Base-by-base conservation (phyloP, 2,329 filamentous ascomycete species). In the Eutypella sp. region DNA sequence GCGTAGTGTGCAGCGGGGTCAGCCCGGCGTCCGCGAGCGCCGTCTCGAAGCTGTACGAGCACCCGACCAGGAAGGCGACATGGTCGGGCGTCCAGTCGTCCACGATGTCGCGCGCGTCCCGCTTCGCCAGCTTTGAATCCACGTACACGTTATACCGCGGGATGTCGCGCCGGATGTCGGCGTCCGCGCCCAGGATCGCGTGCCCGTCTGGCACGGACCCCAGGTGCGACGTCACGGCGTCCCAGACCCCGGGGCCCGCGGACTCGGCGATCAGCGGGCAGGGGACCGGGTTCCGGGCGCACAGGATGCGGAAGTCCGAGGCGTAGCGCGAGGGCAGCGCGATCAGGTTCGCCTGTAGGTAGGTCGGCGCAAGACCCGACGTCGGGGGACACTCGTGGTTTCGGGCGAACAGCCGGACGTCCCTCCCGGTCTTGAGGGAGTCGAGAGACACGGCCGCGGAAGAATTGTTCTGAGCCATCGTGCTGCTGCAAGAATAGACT, bases 341-440 rank as follows among this genome's bases (percentile, higher is more conserved):
- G 33, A 85, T 70, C 31, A 85, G 67, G 53, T 85, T 85, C 33
- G 80, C 79, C 67, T 84, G 81, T 13, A 84, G 64, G 54, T 76
- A 72, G 11, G 68, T 69, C 0, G 76, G 74, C 2, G 79, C 76
- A 2, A 81, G 63, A 11, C 79, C 78, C 1, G 78, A 71, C 1
- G 79, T 84, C 18, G 66, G 63, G 27, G 61, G n/a, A n/a, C n/a
- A n/a, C n/a, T n/a, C n/a, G n/a, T n/a, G n/a, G n/a, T n/a, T n/a
- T n/a, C n/a, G n/a, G n/a, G n/a, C n/a, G n/a, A n/a, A n/a, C n/a
- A n/a, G n/a, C n/a, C n/a, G n/a, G n/a, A n/a, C n/a, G n/a, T n/a
- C n/a, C n/a, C n/a, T n/a, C n/a, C n/a, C n/a, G n/a, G n/a, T n/a
- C n/a, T n/a, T n/a, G n/a, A n/a, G n/a, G n/a, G n/a, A n/a, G n/a